Evolutionary conservation across 2,329 filamentous ascomycete genomes (phyloP).

Genomic region (Hypoxylon sp.): DNA sequence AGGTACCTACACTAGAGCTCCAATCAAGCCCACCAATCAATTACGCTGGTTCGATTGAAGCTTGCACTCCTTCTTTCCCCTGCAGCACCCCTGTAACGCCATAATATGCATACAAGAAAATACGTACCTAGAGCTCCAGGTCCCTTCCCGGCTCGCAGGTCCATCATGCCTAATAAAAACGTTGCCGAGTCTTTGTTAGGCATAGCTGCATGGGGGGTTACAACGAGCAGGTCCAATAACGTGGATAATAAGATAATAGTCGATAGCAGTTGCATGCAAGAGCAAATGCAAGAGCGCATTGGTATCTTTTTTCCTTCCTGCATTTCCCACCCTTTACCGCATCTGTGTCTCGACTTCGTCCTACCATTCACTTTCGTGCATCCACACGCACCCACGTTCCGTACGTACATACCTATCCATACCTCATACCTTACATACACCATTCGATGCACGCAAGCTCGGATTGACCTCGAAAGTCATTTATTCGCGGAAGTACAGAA

Average conservation of each 20-base stretch:
- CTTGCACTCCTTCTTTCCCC: constrained; percentile 8
- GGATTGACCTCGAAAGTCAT: constrained; percentile 26
- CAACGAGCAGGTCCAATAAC: constrained; percentile 38
- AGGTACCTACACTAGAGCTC: constrained; percentile 19
- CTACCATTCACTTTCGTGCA: constrained; percentile 18
- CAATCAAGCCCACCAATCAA: constrained; percentile 8
- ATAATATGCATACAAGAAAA: neutral
- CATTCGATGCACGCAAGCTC: constrained; percentile 22
- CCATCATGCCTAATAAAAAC: constrained; percentile 39
- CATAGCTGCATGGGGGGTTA: constrained; percentile 39
- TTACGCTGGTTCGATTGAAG: constrained; percentile 9
- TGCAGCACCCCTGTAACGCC: neutral
- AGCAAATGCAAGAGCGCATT: constrained; percentile 30
- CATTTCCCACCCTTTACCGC: constrained; percentile 18
- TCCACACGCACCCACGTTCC: neutral
- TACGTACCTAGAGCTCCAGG: constrained; percentile 15
- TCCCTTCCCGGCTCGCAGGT: constrained; percentile 33
- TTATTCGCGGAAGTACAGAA: constrained; percentile 28
- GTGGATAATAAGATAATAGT: constrained; percentile 38
- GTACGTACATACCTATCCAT: constrained; percentile 13
- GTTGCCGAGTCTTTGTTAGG: constrained; percentile 38
- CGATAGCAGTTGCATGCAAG: no score
- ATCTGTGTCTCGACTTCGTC: constrained; percentile 30
- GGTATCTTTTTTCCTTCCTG: constrained; percentile 25
- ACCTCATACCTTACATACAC: constrained; percentile 4